Conservation (phyloP, 176 grass and related monocot species). For the Aegilops umbellulata region DNA sequence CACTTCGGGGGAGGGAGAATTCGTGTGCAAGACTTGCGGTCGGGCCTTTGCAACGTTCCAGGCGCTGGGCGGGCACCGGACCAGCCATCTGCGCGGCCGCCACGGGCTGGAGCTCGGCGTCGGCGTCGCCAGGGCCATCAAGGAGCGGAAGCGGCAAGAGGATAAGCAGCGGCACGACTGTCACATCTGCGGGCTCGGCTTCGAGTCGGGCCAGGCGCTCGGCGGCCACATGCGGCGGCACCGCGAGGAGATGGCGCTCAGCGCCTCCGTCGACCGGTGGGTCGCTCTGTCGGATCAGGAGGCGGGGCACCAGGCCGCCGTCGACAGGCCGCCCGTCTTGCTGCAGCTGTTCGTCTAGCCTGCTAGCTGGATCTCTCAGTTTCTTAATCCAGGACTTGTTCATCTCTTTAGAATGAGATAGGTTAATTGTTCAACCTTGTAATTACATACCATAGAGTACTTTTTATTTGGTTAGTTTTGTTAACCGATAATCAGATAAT, state of each 20-base stretch:
- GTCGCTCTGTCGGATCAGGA: neutral
- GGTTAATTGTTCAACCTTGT: too few relatives aligned
- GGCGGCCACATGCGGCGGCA: slow-evolving; percentile 50
- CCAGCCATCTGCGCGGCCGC: slow-evolving; percentile 53
- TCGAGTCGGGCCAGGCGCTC: neutral
- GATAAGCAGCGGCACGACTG: neutral
- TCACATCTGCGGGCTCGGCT: neutral
- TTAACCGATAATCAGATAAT: too few relatives aligned
- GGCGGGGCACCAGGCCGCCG: neutral
- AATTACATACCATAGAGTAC: too few relatives aligned
- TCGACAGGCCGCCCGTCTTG: neutral
- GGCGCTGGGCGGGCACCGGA: slow-evolving; percentile 60
- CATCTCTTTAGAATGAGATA: too few relatives aligned
- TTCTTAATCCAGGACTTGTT: too few relatives aligned
- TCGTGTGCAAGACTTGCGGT: neutral
- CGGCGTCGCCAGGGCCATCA: slow-evolving; percentile 19
- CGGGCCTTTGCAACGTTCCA: slow-evolving; percentile 33
- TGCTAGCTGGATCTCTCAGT: neutral
- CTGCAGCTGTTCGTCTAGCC: neutral
- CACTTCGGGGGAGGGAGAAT: neutral
- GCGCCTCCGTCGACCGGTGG: neutral
- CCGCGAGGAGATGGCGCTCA: slow-evolving; percentile 8
- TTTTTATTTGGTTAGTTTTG: too few relatives aligned
- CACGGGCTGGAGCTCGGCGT: slow-evolving; percentile 42
- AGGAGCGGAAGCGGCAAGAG: slow-evolving; percentile 5